A percentile compares a stretch with the other conserved stretches of the same genome.
Conservation (phyloP, 108 stramenopile species). For the Tribonema minus region DNA sequence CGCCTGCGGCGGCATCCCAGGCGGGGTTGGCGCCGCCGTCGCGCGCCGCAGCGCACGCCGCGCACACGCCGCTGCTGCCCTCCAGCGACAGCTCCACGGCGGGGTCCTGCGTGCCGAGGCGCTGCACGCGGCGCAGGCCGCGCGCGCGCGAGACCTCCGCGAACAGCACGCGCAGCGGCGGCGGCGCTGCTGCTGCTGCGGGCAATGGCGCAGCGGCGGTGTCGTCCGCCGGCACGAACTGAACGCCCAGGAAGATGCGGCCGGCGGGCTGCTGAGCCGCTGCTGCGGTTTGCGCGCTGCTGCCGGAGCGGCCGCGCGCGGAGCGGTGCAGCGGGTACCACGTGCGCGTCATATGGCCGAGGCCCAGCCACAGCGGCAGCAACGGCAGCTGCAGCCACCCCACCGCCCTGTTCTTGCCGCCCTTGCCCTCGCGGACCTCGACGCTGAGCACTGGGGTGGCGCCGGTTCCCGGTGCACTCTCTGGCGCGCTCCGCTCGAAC, state of each 20-base stretch:
- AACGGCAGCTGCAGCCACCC: conserved; percentile 8
- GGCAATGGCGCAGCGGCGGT: not conserved
- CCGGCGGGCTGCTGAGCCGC: too few species aligned
- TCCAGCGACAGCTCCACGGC: not conserved
- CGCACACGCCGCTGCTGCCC: not conserved
- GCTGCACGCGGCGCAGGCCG: not conserved
- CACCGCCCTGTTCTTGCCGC: not conserved
- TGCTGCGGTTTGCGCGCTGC: too few species aligned
- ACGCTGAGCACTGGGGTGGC: conserved; percentile 5
- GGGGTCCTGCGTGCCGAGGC: not conserved
- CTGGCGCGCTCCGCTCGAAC: not conserved
- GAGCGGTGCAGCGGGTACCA: too few species aligned
- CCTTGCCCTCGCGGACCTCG: not conserved
- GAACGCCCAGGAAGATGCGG: conserved; percentile 2
- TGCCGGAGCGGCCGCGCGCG: too few species aligned
- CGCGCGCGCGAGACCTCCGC: conserved; percentile 6
- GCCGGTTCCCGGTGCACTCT: not conserved
- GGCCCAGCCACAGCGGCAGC: conserved; percentile 9
- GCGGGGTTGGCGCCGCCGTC: not conserved
- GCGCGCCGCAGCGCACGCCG: not conserved
- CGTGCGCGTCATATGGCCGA: conserved; percentile 32
- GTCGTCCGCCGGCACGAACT: conserved; percentile 6
- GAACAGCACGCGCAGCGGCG: not conserved
- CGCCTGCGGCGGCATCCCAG: conserved; percentile 3
- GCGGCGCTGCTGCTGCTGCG: not conserved